These are phyloP conservation scores for Ailanthus altissimus DNA, from an alignment of 345 rosid species.

Conservation along the genomic window DNA sequence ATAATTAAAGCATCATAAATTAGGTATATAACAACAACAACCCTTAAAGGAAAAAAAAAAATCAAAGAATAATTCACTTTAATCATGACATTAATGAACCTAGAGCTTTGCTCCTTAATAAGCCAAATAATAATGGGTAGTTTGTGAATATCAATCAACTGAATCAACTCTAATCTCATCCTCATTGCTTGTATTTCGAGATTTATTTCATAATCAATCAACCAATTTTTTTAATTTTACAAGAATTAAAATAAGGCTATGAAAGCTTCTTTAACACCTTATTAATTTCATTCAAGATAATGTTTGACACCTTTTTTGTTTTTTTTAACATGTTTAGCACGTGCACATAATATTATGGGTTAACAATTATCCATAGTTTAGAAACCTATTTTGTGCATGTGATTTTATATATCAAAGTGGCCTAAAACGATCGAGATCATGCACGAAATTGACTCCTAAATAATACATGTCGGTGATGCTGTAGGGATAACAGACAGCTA, in stretches of 20 bases:
- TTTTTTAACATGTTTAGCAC: background rate
- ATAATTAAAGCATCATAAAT: background rate
- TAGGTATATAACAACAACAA: background rate
- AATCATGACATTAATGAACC: slow-evolving; percentile 4
- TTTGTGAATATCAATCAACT: no score
- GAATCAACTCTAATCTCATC: no score
- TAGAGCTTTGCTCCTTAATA: background rate
- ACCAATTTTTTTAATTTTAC: no score
- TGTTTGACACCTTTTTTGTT: background rate
- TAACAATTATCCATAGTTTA: background rate
- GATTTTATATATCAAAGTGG: background rate
- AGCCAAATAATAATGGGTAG: background rate
- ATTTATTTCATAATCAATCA: background rate
- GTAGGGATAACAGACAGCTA: background rate
- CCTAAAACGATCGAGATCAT: background rate
- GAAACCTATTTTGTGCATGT: background rate
- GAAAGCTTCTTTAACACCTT: no score
- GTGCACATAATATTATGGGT: background rate
- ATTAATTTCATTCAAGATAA: background rate
- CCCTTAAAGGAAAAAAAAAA: background rate
- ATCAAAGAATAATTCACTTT: background rate
- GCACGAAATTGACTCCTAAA: background rate
- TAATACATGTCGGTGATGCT: background rate
- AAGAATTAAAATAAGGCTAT: background rate
- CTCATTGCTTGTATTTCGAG: no score